Base-by-base conservation (phyloP, 2,329 filamentous ascomycete genomes). In the Tolypocladium inflatum region DNA sequence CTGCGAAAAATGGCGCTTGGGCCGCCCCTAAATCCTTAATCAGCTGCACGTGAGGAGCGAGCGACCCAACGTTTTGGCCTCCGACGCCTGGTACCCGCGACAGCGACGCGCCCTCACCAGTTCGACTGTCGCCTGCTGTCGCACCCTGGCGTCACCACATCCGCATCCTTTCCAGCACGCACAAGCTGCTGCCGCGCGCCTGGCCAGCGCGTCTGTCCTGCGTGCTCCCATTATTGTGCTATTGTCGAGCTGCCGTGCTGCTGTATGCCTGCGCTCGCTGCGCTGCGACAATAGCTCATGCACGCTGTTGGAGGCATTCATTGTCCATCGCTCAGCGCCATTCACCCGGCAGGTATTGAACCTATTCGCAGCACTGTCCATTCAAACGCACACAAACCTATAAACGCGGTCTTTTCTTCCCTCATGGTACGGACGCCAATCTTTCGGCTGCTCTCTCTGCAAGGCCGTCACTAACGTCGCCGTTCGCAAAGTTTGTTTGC, bases 31-130 rank as follows among this genome's bases (percentile, higher is more conserved):
- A 7, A 35, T 11, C 21, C 48, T 50, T 50, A 50, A 50, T 50
- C 48, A 52, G 48, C 48, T 50, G 55, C 55, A 56, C 55, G 55
- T 56, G 55, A 56, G 55, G 10, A 17, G 30, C 39, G 54, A 35
- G 10, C 19, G 19, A 37, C 48, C 48, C 42, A 43, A 55, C 26
- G 42, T 50, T 56, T 48, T 52, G 45, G 55, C 48, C 56, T 60
- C 56, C 30, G 41, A 58, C 39, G 37, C 55, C 41, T 35, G 4
- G 52, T 53, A 54, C 55, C 61, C 60, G 58, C 58, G 60, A 63
- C 53, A 54, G 48, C 57, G 59, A 62, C 59, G 59, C 61, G 60
- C 54, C 56, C 56, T 57, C 56, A 38, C 54, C 55, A 60, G 55
- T 53, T 60, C 45, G 35, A 59, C 57, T 38, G 53, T 19, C 50